phyloP scores from a whole-genome alignment of 306 rosid species.

The Geum urbanum region DNA sequence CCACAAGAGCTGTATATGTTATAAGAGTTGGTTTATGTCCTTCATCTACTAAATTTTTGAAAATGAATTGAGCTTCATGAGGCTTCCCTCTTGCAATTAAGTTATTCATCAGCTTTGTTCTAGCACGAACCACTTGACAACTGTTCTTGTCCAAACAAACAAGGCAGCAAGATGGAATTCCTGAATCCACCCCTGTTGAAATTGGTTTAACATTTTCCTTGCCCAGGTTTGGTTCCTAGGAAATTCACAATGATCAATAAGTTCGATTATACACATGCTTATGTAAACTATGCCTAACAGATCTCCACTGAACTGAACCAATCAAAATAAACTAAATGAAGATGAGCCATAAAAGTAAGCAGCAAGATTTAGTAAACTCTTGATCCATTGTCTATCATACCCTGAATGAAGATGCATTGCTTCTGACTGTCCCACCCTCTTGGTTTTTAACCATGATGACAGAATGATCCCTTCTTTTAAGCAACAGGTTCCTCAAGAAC shows the following conservation, averaged over 20 bases:
- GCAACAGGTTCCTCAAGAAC: conserved; percentile 28
- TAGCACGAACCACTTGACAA: conserved; percentile 72
- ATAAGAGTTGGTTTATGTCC: conserved; percentile 80
- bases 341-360: conserved; percentile 10
- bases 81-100: conserved; percentile 67
- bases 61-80: conserved; percentile 65
- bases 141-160: conserved; percentile 54
- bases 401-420: conserved; percentile 41
- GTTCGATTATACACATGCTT: background rate
- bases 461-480: too few species aligned
- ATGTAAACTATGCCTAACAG: background rate
- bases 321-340: background rate
- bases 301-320: background rate
- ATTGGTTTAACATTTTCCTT: conserved; percentile 33
- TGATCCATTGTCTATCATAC: conserved; percentile 26
- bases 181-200: conserved; percentile 42
- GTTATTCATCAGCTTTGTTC: conserved; percentile 78
- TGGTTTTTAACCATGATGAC: conserved; percentile 46
- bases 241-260: conserved; percentile 22
- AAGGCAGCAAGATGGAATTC: conserved; percentile 48
- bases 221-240: conserved; percentile 42
- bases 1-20: conserved; percentile 85
- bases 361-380: background rate
- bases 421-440: conserved; percentile 53
- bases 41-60: conserved; percentile 60